Evolutionary conservation across 768 basidiomycete species (phyloP).

Genomic region (Termitomyces sp.): DNA sequence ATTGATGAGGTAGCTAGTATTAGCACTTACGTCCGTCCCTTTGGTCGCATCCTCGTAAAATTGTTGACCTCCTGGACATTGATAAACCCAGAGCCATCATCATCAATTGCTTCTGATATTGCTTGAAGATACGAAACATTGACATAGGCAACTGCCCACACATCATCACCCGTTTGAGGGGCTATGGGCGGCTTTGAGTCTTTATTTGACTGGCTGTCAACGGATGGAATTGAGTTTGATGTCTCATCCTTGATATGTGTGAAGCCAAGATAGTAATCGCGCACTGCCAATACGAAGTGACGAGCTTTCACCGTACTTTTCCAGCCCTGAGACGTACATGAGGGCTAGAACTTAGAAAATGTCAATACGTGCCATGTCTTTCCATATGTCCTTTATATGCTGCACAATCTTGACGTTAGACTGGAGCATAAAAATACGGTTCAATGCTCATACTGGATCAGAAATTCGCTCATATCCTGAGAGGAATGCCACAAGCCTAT

Average conservation of each 20-base stretch:
- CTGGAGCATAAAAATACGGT: neutral
- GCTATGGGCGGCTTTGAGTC: too few species aligned
- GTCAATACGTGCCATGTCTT: neutral
- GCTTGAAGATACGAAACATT: neutral
- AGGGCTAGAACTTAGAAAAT: neutral
- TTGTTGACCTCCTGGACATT: neutral
- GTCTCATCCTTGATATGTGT: too few species aligned
- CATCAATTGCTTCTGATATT: neutral
- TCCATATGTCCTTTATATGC: neutral
- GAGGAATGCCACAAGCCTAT: neutral
- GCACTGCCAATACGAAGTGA: neutral
- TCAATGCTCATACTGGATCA: neutral
- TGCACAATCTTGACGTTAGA: neutral
- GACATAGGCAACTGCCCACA: neutral
- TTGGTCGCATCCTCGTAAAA: neutral
- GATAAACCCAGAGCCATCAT: neutral
- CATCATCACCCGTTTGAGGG: neutral
- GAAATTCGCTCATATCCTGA: conserved; percentile 1
- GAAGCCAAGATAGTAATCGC: neutral
- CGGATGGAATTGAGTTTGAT: too few species aligned
- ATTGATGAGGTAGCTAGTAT: neutral
- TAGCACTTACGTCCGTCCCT: neutral
- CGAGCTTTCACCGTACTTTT: neutral
- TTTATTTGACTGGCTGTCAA: too few species aligned
- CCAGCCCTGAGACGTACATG: neutral